phyloP scores from a whole-genome alignment of 257 asterid species.

The Henckelia pumila region DNA sequence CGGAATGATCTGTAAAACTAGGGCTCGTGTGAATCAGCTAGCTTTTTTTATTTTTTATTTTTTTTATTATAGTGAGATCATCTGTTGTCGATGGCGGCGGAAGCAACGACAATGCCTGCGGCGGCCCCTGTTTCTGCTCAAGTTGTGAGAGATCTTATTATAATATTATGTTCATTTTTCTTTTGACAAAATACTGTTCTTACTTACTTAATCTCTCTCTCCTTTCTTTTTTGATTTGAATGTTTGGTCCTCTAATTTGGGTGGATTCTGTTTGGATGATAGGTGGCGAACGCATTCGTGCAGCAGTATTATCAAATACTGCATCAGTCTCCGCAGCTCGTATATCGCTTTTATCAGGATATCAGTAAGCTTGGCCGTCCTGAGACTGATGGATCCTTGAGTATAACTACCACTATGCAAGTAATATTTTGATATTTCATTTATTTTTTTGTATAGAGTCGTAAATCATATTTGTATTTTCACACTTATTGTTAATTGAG shows the following conservation, averaged over 20 bases:
- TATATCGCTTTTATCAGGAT: conserved; percentile 76
- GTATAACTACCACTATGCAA: conserved; percentile 75
- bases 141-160: conserved; percentile 34
- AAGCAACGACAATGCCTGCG: conserved; percentile 27
- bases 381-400: conserved; percentile 70
- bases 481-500: background rate
- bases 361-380: conserved; percentile 85
- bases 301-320: conserved; percentile 85
- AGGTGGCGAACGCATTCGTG: conserved; percentile 92
- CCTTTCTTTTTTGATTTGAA: background rate
- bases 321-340: conserved; percentile 76
- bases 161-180: background rate
- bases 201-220: too few species aligned
- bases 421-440: conserved; percentile 37
- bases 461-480: too few species aligned
- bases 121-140: conserved; percentile 48
- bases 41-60: background rate
- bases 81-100: conserved; percentile 45
- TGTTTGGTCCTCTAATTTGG: background rate
- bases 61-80: conserved; percentile 31
- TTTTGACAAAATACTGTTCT: too few species aligned
- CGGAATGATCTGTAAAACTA: background rate
- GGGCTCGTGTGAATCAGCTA: conserved; percentile 27
- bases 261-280: conserved; percentile 9
- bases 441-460: background rate